Evolutionary conservation across 2,329 filamentous ascomycete species (phyloP).

Genomic region (Trichophyton mentagrophytes): DNA sequence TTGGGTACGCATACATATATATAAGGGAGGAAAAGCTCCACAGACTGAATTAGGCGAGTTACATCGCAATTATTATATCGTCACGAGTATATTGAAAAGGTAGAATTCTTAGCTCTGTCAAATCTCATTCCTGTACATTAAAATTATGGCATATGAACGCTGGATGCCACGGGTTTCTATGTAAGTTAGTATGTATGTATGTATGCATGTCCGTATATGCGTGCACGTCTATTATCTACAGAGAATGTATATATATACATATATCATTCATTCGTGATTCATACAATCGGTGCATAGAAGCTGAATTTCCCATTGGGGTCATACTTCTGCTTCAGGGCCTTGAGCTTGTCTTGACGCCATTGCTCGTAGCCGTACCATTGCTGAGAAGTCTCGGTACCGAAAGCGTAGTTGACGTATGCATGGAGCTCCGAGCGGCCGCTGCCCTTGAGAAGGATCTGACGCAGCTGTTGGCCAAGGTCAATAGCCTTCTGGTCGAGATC

Average conservation of each 20-base stretch:
- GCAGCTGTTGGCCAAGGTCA: constrained; percentile 20
- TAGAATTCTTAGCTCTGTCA: no score
- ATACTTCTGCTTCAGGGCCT: constrained; percentile 24
- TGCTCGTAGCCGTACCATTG: constrained; percentile 21
- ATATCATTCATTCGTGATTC: background rate
- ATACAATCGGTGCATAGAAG: constrained; percentile 20
- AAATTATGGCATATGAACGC: background rate
- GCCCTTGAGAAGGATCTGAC: constrained; percentile 18
- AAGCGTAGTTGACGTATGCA: constrained; percentile 24
- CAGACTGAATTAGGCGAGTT: no score
- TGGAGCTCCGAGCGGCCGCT: constrained; percentile 16
- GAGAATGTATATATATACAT: background rate
- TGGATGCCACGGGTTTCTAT: background rate
- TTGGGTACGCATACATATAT: no score
- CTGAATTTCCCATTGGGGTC: constrained; percentile 23
- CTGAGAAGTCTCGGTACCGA: constrained; percentile 18
- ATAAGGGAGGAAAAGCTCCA: no score
- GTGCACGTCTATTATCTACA: background rate
- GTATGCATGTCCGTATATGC: no score
- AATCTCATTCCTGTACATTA: no score
- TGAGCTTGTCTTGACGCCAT: constrained; percentile 24
- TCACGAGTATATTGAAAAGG: no score
- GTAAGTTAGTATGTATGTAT: background rate
- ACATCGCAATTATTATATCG: no score
- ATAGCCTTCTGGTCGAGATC: constrained; percentile 17